A percentile compares a stretch with the other conserved stretches of the same genome.
phyloP scores from a whole-genome alignment of 106 monocot species.

The Xerophyta viscosa region DNA sequence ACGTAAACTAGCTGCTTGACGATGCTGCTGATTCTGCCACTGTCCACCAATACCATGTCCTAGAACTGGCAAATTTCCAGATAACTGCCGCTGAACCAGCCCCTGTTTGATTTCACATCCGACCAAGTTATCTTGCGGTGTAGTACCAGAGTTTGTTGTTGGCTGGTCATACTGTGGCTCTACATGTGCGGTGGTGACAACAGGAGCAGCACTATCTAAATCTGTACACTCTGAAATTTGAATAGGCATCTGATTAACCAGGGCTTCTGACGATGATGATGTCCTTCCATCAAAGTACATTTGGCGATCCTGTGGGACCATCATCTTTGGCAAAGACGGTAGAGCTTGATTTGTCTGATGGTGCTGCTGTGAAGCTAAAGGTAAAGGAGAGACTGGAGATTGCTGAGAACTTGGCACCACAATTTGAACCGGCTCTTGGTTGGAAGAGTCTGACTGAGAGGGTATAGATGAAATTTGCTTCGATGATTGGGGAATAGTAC shows the following conservation, averaged over 20 bases:
- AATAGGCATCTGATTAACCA: conserved; percentile 28
- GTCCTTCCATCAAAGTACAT: conserved; percentile 32
- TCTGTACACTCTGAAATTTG: conserved; percentile 23
- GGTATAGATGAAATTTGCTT: conserved; percentile 27
- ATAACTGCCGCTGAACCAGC: conserved; percentile 31
- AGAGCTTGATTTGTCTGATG: conserved; percentile 36
- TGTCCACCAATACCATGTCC: conserved; percentile 45
- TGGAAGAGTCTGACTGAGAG: conserved; percentile 35
- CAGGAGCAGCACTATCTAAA: conserved; percentile 23
- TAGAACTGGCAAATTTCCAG: conserved; percentile 37
- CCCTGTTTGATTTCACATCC: conserved; percentile 38
- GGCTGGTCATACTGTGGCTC: conserved; percentile 46
- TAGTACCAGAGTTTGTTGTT: conserved; percentile 12
- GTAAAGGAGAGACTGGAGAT: conserved; percentile 25
- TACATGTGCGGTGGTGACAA: conserved; percentile 30
- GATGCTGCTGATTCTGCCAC: conserved; percentile 44
- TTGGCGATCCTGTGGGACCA: conserved; percentile 45
- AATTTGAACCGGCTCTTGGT: conserved; percentile 32
- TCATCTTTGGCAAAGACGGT: conserved; percentile 37
- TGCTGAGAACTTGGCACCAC: conserved; percentile 27
- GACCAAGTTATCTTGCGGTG: conserved; percentile 25
- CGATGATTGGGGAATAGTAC: conserved; percentile 22
- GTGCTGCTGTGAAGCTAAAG: conserved; percentile 37
- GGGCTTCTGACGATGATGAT: conserved; percentile 21
- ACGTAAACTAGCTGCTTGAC: conserved; percentile 21